These are phyloP conservation scores for Casuarina equisetifolia DNA, from an alignment of 306 rosid genomes.

Conservation along the genomic window DNA sequence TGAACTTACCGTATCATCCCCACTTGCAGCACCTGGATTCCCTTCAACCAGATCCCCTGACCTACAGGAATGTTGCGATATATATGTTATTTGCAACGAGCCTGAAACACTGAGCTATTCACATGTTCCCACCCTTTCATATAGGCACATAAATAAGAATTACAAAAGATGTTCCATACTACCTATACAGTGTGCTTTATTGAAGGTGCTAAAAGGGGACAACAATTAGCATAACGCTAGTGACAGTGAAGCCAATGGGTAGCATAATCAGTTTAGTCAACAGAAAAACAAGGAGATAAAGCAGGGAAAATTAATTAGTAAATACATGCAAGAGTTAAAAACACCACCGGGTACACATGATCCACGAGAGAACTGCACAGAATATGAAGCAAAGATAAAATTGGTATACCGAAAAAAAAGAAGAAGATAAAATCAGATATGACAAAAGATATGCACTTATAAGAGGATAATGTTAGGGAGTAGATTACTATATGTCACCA, in stretches of 20 bases:
- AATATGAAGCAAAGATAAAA: not conserved
- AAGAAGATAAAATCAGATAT: not conserved
- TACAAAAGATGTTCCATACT: not conserved
- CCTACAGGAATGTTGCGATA: constrained; percentile 40
- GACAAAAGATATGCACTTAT: no score
- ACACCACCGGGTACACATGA: not conserved
- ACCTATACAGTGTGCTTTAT: not conserved
- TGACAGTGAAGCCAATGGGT: not conserved
- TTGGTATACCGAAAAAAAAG: not conserved
- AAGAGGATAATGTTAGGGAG: not conserved
- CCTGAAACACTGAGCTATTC: not conserved
- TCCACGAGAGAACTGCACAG: not conserved
- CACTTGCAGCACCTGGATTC: constrained; percentile 80
- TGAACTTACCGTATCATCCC: constrained; percentile 86
- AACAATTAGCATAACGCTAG: not conserved
- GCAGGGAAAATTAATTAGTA: not conserved
- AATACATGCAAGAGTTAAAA: not conserved
- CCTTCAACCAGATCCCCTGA: constrained; percentile 93
- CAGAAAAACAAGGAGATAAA: not conserved
- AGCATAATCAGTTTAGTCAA: not conserved
- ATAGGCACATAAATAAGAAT: not conserved
- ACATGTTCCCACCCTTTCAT: not conserved
- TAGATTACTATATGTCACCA: not conserved
- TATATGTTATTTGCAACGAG: not conserved
- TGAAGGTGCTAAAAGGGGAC: not conserved